A percentile compares a stretch with the other conserved stretches of the same genome.
These are phyloP conservation scores for Agarophyton chilense DNA, from an alignment of 23 red algal genomes.

Conservation along the genomic window DNA sequence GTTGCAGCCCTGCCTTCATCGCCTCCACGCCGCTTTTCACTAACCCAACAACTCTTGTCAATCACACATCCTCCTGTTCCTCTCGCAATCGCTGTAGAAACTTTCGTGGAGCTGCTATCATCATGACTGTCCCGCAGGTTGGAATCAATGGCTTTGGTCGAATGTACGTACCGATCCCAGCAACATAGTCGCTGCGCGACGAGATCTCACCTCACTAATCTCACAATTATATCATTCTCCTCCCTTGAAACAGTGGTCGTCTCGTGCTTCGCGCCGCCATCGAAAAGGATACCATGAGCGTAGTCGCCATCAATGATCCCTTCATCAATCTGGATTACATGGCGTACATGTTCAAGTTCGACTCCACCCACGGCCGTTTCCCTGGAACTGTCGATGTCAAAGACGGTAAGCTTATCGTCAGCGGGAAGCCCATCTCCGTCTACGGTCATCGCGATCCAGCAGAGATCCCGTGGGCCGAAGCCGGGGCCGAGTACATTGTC, in stretches of 20 bases:
- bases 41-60: neutral
- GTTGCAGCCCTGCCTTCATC: neutral
- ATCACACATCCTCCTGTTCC: neutral
- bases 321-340: conserved; percentile 98
- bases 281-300: conserved; percentile 86
- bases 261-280: conserved; percentile 96
- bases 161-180: conserved; percentile 33
- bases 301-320: conserved; percentile 98
- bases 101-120: neutral
- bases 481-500: conserved; percentile 96
- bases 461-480: conserved; percentile 92
- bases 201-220: too few relatives aligned
- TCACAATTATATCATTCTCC: too few relatives aligned
- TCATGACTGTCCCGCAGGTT: conserved; percentile 54
- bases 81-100: neutral
- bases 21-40: neutral
- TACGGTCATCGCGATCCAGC: conserved; percentile 88
- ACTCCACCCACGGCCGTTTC: conserved; percentile 95
- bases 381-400: conserved; percentile 68
- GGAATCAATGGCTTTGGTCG: conserved; percentile 94
- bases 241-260: conserved; percentile 85
- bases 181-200: too few relatives aligned
- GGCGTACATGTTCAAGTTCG: conserved; percentile 99
- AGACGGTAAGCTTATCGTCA: conserved; percentile 91
- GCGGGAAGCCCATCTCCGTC: conserved; percentile 82